phyloP scores from a whole-genome alignment of 2,329 filamentous ascomycete species.

The Tolypocladium paradoxum region DNA sequence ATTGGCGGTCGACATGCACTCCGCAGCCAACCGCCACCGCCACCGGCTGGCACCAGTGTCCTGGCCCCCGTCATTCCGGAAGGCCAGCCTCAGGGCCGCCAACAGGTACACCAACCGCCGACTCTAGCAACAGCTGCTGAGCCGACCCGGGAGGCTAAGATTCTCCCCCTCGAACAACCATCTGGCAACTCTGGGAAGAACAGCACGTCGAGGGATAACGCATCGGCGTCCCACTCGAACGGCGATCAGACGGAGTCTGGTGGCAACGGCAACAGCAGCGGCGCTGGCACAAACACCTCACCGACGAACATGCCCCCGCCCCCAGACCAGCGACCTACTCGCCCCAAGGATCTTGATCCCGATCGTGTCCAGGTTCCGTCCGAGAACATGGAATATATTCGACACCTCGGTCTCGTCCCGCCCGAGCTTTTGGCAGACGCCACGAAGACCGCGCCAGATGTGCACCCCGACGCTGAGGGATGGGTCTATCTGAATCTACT shows the following conservation, averaged over 20 bases:
- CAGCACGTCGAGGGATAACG: constrained; percentile 29
- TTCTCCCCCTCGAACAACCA: constrained; percentile 24
- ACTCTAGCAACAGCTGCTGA: constrained; percentile 15
- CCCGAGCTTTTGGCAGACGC: constrained; percentile 39
- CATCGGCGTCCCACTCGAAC: constrained; percentile 35
- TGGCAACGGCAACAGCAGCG: constrained; percentile 19
- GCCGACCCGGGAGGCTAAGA: constrained; percentile 36
- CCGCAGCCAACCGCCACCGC: constrained; percentile 12
- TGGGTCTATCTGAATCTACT: constrained; percentile 79
- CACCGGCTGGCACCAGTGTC: constrained; percentile 5
- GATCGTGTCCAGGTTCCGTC: constrained; percentile 63
- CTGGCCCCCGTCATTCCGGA: constrained; percentile 15
- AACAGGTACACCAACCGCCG: constrained; percentile 24
- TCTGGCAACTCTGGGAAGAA: constrained; percentile 24
- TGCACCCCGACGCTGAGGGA: constrained; percentile 54
- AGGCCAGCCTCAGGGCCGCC: constrained; percentile 11
- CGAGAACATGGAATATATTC: constrained; percentile 73
- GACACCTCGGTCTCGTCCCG: constrained; percentile 58
- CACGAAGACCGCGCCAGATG: constrained; percentile 27
- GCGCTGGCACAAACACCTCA: constrained; percentile 26
- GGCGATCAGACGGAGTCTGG: constrained; percentile 34
- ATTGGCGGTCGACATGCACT: constrained; percentile 29
- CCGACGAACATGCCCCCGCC: constrained; percentile 24
- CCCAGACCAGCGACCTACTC: constrained; percentile 65
- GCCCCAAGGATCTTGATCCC: constrained; percentile 66